Evolutionary conservation across 2,329 filamentous ascomycete genomes (phyloP).

Genomic region (Dothiorella sarmentorum): DNA sequence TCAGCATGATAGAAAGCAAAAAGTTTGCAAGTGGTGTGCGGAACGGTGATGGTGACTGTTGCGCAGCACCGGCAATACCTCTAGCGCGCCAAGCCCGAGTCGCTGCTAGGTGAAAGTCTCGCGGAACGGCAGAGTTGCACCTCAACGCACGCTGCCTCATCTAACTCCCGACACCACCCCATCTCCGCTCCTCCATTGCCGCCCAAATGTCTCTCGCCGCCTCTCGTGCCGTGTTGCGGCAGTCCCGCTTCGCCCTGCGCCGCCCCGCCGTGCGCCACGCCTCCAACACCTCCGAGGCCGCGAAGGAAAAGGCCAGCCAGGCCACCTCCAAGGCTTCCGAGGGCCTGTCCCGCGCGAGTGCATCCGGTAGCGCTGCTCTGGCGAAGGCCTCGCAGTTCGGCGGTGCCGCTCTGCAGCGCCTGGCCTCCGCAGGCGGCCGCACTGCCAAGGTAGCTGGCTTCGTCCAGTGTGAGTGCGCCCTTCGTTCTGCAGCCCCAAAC

Average conservation of each 20-base stretch:
- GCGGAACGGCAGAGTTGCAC: slow-evolving; percentile 18
- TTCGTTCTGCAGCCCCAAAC: not conserved
- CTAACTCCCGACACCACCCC: slow-evolving; percentile 18
- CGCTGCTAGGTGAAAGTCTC: too few relatives aligned
- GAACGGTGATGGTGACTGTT: slow-evolving; percentile 12
- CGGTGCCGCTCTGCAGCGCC: slow-evolving; percentile 55
- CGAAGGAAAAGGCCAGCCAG: slow-evolving; percentile 44
- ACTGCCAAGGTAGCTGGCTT: slow-evolving; percentile 75
- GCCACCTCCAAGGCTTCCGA: slow-evolving; percentile 65
- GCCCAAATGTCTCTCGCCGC: slow-evolving; percentile 47
- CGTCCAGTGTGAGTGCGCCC: slow-evolving; percentile 73
- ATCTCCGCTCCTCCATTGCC: slow-evolving; percentile 24
- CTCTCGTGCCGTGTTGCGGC: slow-evolving; percentile 46
- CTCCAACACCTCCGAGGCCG: slow-evolving; percentile 48
- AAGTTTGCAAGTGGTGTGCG: slow-evolving; percentile 2
- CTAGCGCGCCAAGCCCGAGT: too few relatives aligned
- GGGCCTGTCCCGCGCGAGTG: slow-evolving; percentile 76
- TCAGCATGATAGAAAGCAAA: not conserved
- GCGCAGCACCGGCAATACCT: slow-evolving; percentile 4
- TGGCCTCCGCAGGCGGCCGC: slow-evolving; percentile 77
- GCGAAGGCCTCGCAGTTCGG: slow-evolving; percentile 57
- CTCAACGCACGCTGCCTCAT: slow-evolving; percentile 16
- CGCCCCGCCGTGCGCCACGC: slow-evolving; percentile 47
- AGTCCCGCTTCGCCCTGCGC: slow-evolving; percentile 41
- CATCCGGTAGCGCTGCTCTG: slow-evolving; percentile 75